phyloP scores from a whole-genome alignment of 1,284 basidiomycete genomes.

The Sanghuangporus baumii region DNA sequence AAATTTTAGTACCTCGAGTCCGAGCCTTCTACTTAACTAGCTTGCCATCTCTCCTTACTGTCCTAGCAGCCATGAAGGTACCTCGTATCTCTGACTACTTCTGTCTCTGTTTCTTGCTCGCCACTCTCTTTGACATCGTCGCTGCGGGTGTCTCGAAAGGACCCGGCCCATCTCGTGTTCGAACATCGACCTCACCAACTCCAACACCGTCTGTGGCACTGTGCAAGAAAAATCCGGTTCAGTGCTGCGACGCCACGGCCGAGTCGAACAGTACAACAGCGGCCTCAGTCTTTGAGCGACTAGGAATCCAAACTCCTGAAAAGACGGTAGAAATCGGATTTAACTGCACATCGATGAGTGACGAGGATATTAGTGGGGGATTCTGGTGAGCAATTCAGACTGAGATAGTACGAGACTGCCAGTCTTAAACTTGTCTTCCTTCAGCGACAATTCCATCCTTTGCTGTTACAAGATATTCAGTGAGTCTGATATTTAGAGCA shows the following conservation, averaged over 20 bases:
- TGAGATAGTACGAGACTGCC: neutral
- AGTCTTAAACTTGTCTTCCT: neutral
- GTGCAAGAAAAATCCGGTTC: constrained; percentile 3
- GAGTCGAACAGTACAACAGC: constrained; percentile 8
- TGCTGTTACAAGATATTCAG: constrained; percentile 14
- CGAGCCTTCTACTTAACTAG: too few species aligned
- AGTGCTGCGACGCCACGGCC: constrained; percentile 7
- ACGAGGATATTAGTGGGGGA: constrained; percentile 9
- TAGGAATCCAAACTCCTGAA: neutral
- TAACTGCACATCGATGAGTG: constrained; percentile 4
- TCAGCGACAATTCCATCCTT: constrained; percentile 9
- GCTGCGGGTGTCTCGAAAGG: neutral
- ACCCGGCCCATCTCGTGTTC: neutral
- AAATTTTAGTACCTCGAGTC: too few species aligned
- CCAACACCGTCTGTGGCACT: constrained; percentile 1
- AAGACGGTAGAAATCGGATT: constrained; percentile 11
- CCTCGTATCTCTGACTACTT: neutral
- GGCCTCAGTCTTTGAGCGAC: neutral
- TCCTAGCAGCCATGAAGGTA: neutral
- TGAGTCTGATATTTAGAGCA: neutral
- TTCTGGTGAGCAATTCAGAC: constrained; percentile 7
- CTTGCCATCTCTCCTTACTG: neutral
- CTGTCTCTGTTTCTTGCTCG: neutral
- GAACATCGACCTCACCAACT: constrained; percentile 1
- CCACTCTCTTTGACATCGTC: neutral